These are phyloP conservation scores for Marchantia paleacea DNA, from an alignment of 225 moss, liverwort and hornwort genomes.

Conservation along the genomic window DNA sequence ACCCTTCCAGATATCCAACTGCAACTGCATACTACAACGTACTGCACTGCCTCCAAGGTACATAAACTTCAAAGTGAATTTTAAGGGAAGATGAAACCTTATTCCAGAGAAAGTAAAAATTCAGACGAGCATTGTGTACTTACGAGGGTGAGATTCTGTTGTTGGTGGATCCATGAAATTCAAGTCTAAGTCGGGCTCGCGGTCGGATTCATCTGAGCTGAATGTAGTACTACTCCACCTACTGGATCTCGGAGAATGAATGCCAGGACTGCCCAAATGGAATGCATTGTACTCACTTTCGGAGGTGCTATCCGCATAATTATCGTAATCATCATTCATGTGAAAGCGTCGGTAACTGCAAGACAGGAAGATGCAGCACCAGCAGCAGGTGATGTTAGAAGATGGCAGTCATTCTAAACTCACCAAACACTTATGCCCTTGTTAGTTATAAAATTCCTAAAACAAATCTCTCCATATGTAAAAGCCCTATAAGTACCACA, in stretches of 20 bases:
- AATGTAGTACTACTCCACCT: constrained; percentile 17
- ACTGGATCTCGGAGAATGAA: constrained; percentile 7
- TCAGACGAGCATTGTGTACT: not conserved
- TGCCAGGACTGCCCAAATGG: not conserved
- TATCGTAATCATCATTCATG: not conserved
- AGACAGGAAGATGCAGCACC: not conserved
- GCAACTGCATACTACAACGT: not conserved
- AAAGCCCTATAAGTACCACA: not conserved
- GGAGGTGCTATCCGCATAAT: constrained; percentile 11
- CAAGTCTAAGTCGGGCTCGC: not conserved
- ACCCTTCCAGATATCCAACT: too few species aligned
- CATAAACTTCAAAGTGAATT: too few species aligned
- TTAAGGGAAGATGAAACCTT: too few species aligned
- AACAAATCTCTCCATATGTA: too few species aligned
- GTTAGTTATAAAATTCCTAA: too few species aligned
- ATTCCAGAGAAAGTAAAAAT: too few species aligned
- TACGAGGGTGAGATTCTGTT: not conserved
- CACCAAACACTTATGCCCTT: too few species aligned
- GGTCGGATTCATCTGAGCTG: constrained; percentile 14
- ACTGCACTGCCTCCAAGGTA: too few species aligned
- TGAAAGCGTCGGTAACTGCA: constrained; percentile 3
- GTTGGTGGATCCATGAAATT: not conserved
- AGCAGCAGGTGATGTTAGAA: not conserved
- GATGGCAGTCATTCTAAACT: not conserved
- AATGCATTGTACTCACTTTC: constrained; percentile 9